Percentiles rank a stretch among this genome's conserved stretches.
Evolutionary conservation across 2,329 filamentous ascomycete genomes (phyloP).

Genomic region (Pseudocercospora pini-densiflorae): DNA sequence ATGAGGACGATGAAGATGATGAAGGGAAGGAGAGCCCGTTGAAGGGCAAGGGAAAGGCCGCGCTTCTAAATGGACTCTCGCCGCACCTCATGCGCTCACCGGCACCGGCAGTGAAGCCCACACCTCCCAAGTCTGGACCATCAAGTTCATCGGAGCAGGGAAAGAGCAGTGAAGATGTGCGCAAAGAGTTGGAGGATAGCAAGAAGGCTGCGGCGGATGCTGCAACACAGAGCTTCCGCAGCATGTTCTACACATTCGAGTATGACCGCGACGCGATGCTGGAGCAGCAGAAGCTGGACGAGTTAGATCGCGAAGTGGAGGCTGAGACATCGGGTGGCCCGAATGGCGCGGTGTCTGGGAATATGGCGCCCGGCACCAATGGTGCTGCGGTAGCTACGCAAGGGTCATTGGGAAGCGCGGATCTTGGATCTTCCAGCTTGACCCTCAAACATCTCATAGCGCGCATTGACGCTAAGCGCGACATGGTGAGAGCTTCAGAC

Average conservation of each 20-base stretch:
- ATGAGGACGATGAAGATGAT: constrained; percentile 58
- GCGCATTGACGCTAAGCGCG: constrained; percentile 89
- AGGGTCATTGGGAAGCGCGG: constrained; percentile 88
- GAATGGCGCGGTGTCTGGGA: constrained; percentile 56
- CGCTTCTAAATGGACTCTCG: constrained; percentile 61
- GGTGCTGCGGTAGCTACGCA: constrained; percentile 67
- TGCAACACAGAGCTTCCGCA: constrained; percentile 88
- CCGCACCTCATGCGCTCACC: constrained; percentile 72
- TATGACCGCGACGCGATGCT: constrained; percentile 96
- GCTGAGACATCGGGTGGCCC: constrained; percentile 80
- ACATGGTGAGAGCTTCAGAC: constrained; percentile 88
- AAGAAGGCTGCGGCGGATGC: constrained; percentile 89
- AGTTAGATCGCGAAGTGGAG: constrained; percentile 94
- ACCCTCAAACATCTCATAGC: constrained; percentile 97
- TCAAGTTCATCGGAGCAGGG: constrained; percentile 58
- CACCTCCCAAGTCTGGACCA: constrained; percentile 58
- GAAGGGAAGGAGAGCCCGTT: constrained; percentile 53
- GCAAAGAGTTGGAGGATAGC: constrained; percentile 90
- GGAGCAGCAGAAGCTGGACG: constrained; percentile 94
- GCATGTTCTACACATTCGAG: constrained; percentile 92
- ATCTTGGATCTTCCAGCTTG: constrained; percentile 92
- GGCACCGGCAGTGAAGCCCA: constrained; percentile 66
- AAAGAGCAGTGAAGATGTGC: constrained; percentile 82
- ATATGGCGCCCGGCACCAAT: constrained; percentile 52
- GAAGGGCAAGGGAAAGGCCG: constrained; percentile 57